A percentile compares a stretch with the other conserved stretches of the same genome.
Evolutionary conservation across 371 early-diverging fungal species (phyloP).

Genomic region (Lichtheimia hyalospora): DNA sequence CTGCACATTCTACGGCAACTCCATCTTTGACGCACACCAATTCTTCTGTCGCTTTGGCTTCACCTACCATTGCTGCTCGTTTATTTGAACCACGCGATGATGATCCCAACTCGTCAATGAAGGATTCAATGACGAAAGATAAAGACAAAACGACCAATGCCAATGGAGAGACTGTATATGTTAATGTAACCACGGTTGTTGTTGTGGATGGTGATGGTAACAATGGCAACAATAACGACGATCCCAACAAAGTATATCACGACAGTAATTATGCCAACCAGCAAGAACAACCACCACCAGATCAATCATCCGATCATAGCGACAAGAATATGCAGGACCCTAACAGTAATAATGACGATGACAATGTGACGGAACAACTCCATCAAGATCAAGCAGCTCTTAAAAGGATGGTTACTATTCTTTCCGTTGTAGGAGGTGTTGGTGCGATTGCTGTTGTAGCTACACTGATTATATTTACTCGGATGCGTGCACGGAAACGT

Average conservation of each 20-base stretch:
- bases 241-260: conserved; percentile 12
- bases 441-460: conserved; percentile 16
- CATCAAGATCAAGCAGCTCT: conserved; percentile 20
- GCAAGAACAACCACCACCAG: neutral
- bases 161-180: conserved; percentile 2
- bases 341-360: conserved; percentile 3
- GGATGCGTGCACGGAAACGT: conserved; percentile 13
- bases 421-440: conserved; percentile 18
- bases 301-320: neutral
- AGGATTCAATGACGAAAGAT: neutral
- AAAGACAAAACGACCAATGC: neutral
- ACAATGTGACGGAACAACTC: conserved; percentile 12
- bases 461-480: conserved; percentile 18
- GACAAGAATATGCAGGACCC: neutral
- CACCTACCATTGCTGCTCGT: too few species aligned
- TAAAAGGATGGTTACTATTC: conserved; percentile 17
- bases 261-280: conserved; percentile 12
- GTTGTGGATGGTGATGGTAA: neutral
- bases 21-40: too few species aligned
- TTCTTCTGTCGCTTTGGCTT: neutral
- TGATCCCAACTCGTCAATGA: neutral
- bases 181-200: conserved; percentile 9
- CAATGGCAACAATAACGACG: neutral
- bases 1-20: too few species aligned
- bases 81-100: neutral